Base-by-base conservation (phyloP, 441 rosid genomes). In the Sinapis alba region DNA sequence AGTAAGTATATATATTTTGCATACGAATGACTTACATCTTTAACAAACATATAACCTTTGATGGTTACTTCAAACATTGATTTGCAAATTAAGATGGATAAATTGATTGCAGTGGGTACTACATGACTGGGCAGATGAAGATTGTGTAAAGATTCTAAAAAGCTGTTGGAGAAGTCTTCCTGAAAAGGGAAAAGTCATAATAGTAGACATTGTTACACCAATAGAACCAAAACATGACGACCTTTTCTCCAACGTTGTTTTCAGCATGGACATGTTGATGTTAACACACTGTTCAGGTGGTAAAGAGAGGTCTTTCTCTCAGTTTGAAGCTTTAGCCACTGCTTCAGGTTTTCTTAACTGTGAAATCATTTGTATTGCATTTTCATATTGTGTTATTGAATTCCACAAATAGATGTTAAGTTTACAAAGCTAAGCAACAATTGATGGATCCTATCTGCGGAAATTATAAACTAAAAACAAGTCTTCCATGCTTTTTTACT, bases 271-370 rank as follows among this genome's bases (percentile, higher is more conserved):
- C 18, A 4, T 76, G 71, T 63, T 67, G 41, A 53, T 73, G 72
- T 59, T 61, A 34, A 78, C 56, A 64, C 60, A 62, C 21, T 74
- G 69, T 27, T 72, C 32, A 0, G 30, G 56, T 5, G 68, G 73
- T 21, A 81, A 79, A 63, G 87, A 83, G 75, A 78, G 83, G 56
- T 78, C 84, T 3, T 57, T 58, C 34, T 62, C 9, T 38, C 79
- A 86, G 19, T 81, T 81, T 12, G 62, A 73, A 28, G 26, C n/a
- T 15, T 56, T 81, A 75, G 86, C 81, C 9, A 68, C 34, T 54
- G 73, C 41, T 6, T 84, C 83, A 21, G 84, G 82, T 7, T 86
- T 83, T 69, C 64, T 74, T 16, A 56, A 41, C n/a, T 19, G 82
- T 74, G 68, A 10, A 34, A 72, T 71, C 41, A 65, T 85, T n/a